Evolutionary conservation across 1,284 basidiomycete species (phyloP), one percentile per base, ranked within the genome.

Genomic region (Cutaneotrichosporon spelunceum): DNA sequence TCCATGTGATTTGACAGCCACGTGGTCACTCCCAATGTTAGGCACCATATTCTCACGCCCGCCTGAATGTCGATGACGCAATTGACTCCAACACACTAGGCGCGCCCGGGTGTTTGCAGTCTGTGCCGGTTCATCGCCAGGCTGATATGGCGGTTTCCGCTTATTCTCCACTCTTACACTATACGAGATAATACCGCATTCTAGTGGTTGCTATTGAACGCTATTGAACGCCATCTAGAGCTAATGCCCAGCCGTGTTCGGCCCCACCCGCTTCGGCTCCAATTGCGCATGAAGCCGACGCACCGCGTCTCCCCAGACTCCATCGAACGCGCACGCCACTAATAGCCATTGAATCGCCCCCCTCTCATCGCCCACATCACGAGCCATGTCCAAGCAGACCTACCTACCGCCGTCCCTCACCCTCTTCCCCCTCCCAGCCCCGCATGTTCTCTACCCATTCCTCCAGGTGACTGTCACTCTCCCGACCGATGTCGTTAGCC

Each of bases 331-430:
- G 29, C 49, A 10, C 27, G 19, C 29, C 49, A 29, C 49, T 50
- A 48, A 24, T 48, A 24, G 23, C 5, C 45, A 21, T 27, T 5
- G 13, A 24, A 21, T 26, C 26, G 23, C 45, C 27, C 16, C 24
- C 26, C 14, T 52, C 26, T 3, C 26, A 29, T 14, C 29, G 7
- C 23, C 44, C 16, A 53, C 49, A 21, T 50, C 26, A 10, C 30
- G 30, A 27, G 13, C 30, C 27, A 66, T 66, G 65, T 53, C 62
- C 4, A 63, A 60, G 56, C 54, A 57, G 21, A 61, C 68, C 2
- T 72, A 74, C 61, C 67, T 77, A 29, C 75, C 75, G 4, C 71
- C 75, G 0, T 66, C 70, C 1, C 66, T 77, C 13, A 71, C 73
- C 3, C 69, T 77, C 27, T 53, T 77, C 27, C 75, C 75, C 8